Conservation (phyloP, 495 filamentous ascomycete species). For the Daldinia childiae region DNA sequence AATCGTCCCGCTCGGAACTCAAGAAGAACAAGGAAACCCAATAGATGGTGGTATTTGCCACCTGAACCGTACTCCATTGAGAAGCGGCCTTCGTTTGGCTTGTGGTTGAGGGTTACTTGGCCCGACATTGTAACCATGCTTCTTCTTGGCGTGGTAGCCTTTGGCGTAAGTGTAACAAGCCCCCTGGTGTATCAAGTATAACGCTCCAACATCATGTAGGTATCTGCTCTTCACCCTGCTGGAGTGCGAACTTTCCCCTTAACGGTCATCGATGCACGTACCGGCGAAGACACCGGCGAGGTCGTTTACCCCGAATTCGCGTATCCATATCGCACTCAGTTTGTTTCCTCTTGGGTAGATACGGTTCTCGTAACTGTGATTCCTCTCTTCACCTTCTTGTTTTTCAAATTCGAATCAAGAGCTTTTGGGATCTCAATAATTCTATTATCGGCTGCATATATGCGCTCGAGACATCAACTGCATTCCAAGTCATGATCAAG, state of each 20-base stretch:
- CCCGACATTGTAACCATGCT: constrained; percentile 60
- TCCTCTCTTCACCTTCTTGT: constrained; percentile 54
- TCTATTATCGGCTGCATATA: constrained; percentile 62
- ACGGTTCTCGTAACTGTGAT: constrained; percentile 52
- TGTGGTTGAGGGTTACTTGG: constrained; percentile 57
- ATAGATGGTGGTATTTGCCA: background rate
- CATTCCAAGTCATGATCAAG: constrained; percentile 66
- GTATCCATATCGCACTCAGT: constrained; percentile 59
- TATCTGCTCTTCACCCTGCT: constrained; percentile 53
- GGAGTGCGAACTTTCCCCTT: constrained; percentile 56
- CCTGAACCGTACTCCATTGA: constrained; percentile 43
- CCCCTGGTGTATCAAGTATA: constrained; percentile 4
- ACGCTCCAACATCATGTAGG: constrained; percentile 23
- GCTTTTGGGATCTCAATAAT: constrained; percentile 67
- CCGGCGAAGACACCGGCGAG: constrained; percentile 48
- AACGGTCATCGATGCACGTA: constrained; percentile 42
- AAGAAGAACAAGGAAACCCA: background rate
- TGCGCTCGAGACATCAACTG: constrained; percentile 58
- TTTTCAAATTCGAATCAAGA: constrained; percentile 61
- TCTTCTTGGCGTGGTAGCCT: constrained; percentile 54
- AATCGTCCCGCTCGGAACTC: background rate
- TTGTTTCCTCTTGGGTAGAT: constrained; percentile 58
- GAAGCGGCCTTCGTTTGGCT: constrained; percentile 53
- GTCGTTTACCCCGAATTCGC: constrained; percentile 60
- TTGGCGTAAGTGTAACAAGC: constrained; percentile 49